Base-by-base conservation (phyloP, 768 basidiomycete genomes). In the Pisolithus tinctorius region DNA sequence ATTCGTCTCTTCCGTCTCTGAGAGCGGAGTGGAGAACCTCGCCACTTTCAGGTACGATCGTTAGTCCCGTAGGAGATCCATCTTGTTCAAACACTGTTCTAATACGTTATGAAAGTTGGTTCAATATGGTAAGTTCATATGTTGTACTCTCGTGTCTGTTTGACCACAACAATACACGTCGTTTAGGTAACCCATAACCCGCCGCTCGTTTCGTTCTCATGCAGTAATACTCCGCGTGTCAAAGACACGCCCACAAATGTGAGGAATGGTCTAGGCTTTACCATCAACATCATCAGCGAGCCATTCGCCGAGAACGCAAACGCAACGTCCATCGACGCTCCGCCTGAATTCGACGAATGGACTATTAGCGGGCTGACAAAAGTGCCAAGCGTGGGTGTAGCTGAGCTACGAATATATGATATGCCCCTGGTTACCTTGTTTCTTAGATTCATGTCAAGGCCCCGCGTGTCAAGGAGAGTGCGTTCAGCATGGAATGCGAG, bases 201-300 rank as follows among this genome's bases (percentile, higher is more conserved):
- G 1, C 64, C 64, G 40, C 63, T 74, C 56, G 60, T 81, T 25
- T 74, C 74, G 1, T 66, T 76, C 58, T 58, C 60, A 4, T 58
- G 62, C 42, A 4, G 29, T 14, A 56, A 55, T 17, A 55, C 54
- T 6, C 58, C 59, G 25, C 47, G 60, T n/a, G 17, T 62, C 41
- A 71, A 72, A 50, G 81, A 82, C 52, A 78, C 77, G 0, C 58
- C 68, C 26, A 56, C 58, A 26, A 81, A 81, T 55, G 76, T 81
- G 56, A 67, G 64, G 56, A 65, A 63, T 1, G 72, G 71, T 26
- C 74, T 75, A 43, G 62, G 54, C 5, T 83, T 82, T 61, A 75
- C 74, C 5, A 74, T 80, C 26, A 79, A 77, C 56, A 78, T 80
- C 60, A 82, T 83, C 59, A 79, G 77, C 38, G 80, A 81, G 55